Conservation (phyloP, 495 filamentous ascomycete genomes). For the Parathielavia hyrcaniae region DNA sequence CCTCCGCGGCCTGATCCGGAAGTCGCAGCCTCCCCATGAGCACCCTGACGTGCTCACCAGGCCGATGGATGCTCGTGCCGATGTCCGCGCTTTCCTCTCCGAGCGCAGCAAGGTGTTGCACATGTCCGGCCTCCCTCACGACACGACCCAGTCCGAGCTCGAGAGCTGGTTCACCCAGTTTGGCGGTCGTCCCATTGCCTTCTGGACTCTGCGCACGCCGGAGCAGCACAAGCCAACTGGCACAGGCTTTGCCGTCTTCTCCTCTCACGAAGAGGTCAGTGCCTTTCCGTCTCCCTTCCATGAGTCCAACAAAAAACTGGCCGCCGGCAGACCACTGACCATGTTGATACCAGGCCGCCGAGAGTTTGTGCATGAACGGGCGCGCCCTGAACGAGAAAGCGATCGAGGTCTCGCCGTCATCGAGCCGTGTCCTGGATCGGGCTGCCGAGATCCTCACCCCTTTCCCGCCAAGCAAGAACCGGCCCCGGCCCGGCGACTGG, state of each 20-base stretch:
- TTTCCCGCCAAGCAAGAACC: conserved; percentile 97
- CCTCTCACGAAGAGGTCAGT: conserved; percentile 94
- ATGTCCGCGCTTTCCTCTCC: conserved; percentile 91
- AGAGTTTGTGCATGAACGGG: conserved; percentile 98
- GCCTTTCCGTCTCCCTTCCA: conserved; percentile 10
- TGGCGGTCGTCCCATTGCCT: conserved; percentile 95
- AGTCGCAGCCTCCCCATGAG: conserved; percentile 88
- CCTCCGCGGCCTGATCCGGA: conserved; percentile 82
- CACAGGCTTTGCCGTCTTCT: conserved; percentile 95
- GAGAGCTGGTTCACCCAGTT: conserved; percentile 99
- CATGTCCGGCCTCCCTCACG: conserved; percentile 92
- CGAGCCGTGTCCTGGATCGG: conserved; percentile 89
- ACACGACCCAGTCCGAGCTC: conserved; percentile 95
- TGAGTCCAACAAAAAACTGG: background rate
- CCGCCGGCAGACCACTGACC: conserved; percentile 6
- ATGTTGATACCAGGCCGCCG: conserved; percentile 60
- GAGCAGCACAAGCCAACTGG: conserved; percentile 99
- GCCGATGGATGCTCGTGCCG: conserved; percentile 93
- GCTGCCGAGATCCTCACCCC: conserved; percentile 91
- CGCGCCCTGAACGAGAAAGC: conserved; percentile 97
- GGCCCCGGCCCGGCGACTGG: conserved; percentile 95
- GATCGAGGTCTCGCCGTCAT: conserved; percentile 94
- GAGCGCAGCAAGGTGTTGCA: conserved; percentile 97
- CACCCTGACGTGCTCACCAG: conserved; percentile 89
- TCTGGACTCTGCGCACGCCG: conserved; percentile 95